Evolutionary conservation across 495 filamentous ascomycete genomes (phyloP), one percentile per base, ranked within the genome.

Genomic region (Lasiosphaeria hispida): DNA sequence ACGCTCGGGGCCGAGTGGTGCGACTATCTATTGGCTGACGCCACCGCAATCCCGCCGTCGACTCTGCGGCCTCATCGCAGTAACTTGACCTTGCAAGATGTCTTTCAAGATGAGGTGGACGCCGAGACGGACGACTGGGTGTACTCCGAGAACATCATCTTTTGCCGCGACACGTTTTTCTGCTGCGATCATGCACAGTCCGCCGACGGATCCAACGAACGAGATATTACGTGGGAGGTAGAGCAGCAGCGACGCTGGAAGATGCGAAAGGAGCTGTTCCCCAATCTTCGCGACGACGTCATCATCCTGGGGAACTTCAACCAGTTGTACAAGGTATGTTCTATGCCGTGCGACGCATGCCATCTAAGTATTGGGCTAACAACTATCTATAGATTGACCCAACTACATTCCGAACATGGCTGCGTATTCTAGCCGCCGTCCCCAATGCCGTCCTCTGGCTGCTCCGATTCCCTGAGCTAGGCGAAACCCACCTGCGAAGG

Each of bases 291-390:
- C 10, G 89, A 97, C 59, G 87, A 97, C 66, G 82, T 84, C 19
- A 86, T 99, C 63, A 96, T 99, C 61, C 81, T 99, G 43, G 94
- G 89, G 10, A 99, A 99, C 74, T 99, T 99, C 72, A 99, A 99
- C 72, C 94, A 99, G 73, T 76, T 99, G 19, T 99, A 99, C 77
- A 99, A 99, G 87, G 94, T 95, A 78, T 64, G 77, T 70, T 42
- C 14, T 15, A n/a, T 36, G 33, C 48, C 4, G 2, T 35, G 13
- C 6, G 13, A n/a, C 18, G 44, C 13, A 14, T 15, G 6, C 10
- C 1, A 18, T 14, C 6, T 35, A 13, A 15, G 10, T 47, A 2
- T 30, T 30, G 23, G 2, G 50, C 59, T 61, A 13, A 62, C 59
- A 8, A n/a, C 7, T 14, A 4, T 35, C 44, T 41, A 10, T 63